These are phyloP conservation scores for Colletotrichum falcatum DNA, from an alignment of 2,329 filamentous ascomycete genomes.

Conservation along the genomic window DNA sequence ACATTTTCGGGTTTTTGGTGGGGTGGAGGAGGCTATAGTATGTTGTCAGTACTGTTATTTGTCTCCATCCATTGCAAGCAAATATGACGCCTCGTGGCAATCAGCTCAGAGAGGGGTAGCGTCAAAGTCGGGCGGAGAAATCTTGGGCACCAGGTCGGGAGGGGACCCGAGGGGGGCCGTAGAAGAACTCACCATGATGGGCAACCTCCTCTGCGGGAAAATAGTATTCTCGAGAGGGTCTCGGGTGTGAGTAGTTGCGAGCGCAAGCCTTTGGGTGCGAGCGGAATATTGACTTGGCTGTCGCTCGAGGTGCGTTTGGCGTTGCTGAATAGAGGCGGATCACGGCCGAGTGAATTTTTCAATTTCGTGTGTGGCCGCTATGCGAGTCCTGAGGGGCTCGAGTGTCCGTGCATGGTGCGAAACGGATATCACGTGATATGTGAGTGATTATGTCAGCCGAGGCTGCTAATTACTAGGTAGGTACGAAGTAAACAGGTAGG, in stretches of 20 bases:
- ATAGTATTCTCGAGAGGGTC: slow-evolving; percentile 50
- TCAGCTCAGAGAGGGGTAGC: slow-evolving; percentile 72
- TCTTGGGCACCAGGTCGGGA: slow-evolving; percentile 17
- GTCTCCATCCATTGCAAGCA: slow-evolving; percentile 18
- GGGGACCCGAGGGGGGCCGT: not conserved
- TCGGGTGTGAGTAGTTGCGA: slow-evolving; percentile 50
- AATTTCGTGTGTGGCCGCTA: slow-evolving; percentile 61
- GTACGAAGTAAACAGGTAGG: too few species aligned
- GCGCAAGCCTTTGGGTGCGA: slow-evolving; percentile 52
- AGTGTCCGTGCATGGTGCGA: slow-evolving; percentile 35
- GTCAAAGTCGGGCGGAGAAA: slow-evolving; percentile 20
- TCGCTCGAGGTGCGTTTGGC: slow-evolving; percentile 51
- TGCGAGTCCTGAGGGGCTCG: slow-evolving; percentile 57
- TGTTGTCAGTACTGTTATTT: slow-evolving; percentile 39
- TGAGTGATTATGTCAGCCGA: slow-evolving; percentile 47
- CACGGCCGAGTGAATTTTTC: slow-evolving; percentile 54
- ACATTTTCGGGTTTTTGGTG: slow-evolving; percentile 99
- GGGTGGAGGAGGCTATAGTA: slow-evolving; percentile 85
- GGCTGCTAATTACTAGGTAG: too few species aligned
- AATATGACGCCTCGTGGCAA: slow-evolving; percentile 39
- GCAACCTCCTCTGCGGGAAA: slow-evolving; percentile 61
- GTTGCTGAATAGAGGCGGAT: slow-evolving; percentile 42
- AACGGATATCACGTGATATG: slow-evolving; percentile 50
- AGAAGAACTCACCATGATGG: slow-evolving; percentile 48
- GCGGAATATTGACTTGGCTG: slow-evolving; percentile 53